Base-by-base conservation (phyloP, 1,139 yeast species). In the Pichia sp. region DNA sequence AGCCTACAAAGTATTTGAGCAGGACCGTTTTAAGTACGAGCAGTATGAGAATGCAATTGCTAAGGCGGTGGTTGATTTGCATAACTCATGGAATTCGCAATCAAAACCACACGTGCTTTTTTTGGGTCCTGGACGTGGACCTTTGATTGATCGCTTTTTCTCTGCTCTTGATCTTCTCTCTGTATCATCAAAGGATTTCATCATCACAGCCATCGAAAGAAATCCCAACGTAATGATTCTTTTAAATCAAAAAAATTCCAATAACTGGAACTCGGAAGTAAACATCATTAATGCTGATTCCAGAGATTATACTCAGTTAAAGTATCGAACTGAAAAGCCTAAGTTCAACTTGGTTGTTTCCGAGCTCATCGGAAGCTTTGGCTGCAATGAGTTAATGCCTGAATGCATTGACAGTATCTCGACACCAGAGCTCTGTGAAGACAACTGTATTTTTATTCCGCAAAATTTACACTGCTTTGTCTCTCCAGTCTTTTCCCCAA, bases 61-160 rank as follows among this genome's bases (percentile, higher is more conserved):
- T 34, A 67, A 74, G 49, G 93, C 95, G 0, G 57, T 87, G 9
- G 57, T 62, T n/a, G 80, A 76, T 53, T 57, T 66, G 18, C 50
- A 63, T 3, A 54, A 56, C 3, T 10, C 19, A 4, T 23, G 39
- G 22, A 13, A 8, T 5, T 7, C 16, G 2, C n/a, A 40, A 5
- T 21, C 16, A 3, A 36, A 37, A 16, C 53, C 61, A 31, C 68
- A 67, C 22, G 69, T 88, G 4, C 74, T 88, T 7, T 76, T 90
- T 1, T 83, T 85, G 3, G 97, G 97, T 0, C 95, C 96, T 0
- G 97, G 97, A 0, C 70, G 88, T 49, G 97, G 97, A 0, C 90
- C 93, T 1, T 68, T 89, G 39, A 82, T 88, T 1, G 83, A 83
- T 47, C 68, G 75, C 22, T 70, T 79, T 0, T 67, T 76, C 48